Evolutionary conservation across 257 asterid genomes (phyloP).

Genomic region (Ocimum tenuiflorum): DNA sequence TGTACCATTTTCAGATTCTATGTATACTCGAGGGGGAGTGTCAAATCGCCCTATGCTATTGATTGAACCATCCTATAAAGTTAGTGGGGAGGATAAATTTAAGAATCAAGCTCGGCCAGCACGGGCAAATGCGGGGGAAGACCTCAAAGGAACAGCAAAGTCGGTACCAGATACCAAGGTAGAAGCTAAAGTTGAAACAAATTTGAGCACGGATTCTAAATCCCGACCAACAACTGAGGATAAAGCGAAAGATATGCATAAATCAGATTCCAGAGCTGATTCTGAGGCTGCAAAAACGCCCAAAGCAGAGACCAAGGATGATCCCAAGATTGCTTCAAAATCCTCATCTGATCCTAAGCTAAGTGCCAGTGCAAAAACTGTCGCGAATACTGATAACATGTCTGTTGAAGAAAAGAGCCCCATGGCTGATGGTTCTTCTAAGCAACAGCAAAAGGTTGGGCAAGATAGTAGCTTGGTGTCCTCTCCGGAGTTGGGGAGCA

Average conservation of each 20-base stretch:
- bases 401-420: constrained; percentile 31
- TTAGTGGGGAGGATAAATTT: constrained; percentile 68
- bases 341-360: constrained; percentile 36
- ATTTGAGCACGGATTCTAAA: constrained; percentile 36
- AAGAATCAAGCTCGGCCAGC: constrained; percentile 48
- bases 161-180: constrained; percentile 37
- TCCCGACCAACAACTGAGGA: constrained; percentile 27
- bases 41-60: constrained; percentile 56
- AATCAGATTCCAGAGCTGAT: constrained; percentile 35
- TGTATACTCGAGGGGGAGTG: constrained; percentile 40
- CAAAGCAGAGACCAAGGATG: constrained; percentile 35
- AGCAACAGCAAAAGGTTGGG: constrained; percentile 38
- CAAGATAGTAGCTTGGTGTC: constrained; percentile 27
- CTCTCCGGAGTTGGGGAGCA: constrained; percentile 24
- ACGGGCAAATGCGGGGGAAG: constrained; percentile 51
- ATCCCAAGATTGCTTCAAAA: constrained; percentile 28
- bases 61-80: constrained; percentile 73
- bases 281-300: constrained; percentile 36
- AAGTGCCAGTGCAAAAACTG: constrained; percentile 33
- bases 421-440: constrained; percentile 27
- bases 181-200: constrained; percentile 43
- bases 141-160: constrained; percentile 40
- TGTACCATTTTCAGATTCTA: constrained; percentile 62
- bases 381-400: constrained; percentile 30
- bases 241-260: constrained; percentile 34